phyloP scores from a whole-genome alignment of 192 early-diverging fungal genomes.

The Linnemannia zychae region DNA sequence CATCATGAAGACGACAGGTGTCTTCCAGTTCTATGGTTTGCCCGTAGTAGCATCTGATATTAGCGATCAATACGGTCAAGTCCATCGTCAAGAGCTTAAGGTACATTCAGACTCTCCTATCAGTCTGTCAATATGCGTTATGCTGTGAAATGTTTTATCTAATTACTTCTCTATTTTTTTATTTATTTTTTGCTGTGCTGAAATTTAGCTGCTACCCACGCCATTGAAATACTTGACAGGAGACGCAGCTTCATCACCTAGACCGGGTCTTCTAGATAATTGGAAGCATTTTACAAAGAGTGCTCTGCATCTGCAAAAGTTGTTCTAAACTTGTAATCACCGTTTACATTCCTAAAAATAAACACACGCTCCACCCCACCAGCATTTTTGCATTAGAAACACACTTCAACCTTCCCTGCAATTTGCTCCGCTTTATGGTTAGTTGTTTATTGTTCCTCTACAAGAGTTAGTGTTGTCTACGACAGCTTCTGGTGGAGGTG shows the following conservation, averaged over 20 bases:
- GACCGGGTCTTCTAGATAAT: not conserved
- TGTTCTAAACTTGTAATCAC: not conserved
- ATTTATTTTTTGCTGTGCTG: not conserved
- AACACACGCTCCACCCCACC: not conserved
- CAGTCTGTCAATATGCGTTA: too few relatives aligned
- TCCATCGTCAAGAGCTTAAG: conserved; percentile 43
- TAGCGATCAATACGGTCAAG: conserved; percentile 24
- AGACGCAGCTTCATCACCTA: not conserved
- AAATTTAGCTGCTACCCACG: conserved; percentile 24
- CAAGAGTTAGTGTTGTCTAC: not conserved
- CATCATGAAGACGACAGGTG: conserved; percentile 34
- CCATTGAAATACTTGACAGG: conserved; percentile 3
- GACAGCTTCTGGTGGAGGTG: conserved; percentile 33
- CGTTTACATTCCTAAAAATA: not conserved
- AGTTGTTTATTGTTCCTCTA: not conserved
- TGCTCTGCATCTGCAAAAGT: conserved; percentile 4
- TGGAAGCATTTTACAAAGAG: conserved; percentile 22
- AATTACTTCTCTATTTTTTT: not conserved
- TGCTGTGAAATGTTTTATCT: too few relatives aligned
- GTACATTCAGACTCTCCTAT: not conserved
- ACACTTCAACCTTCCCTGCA: not conserved
- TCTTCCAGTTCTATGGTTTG: conserved; percentile 32
- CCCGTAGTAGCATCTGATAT: conserved; percentile 39
- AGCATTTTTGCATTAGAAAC: not conserved
- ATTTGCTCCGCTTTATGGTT: not conserved